phyloP scores from a whole-genome alignment of 2,329 filamentous ascomycete genomes.

The Lecanicillium sp. region DNA sequence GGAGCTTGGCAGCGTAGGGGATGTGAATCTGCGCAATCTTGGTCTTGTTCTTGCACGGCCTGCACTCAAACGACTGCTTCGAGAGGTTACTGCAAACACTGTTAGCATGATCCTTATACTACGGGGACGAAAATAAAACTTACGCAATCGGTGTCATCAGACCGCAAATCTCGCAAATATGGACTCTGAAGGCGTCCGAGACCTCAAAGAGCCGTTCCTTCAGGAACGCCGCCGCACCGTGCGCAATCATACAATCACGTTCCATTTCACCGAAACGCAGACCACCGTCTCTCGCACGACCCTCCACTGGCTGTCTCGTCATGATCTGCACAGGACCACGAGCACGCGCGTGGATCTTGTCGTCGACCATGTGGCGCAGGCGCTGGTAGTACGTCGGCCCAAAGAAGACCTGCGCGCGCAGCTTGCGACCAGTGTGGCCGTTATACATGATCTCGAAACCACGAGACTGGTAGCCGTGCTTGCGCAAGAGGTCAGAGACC shows the following conservation, averaged over 20 bases:
- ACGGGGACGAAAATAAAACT: constrained; percentile 41
- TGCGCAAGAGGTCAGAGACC: constrained; percentile 76
- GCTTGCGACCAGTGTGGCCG: constrained; percentile 90
- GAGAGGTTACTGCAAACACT: constrained; percentile 66
- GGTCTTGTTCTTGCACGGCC: constrained; percentile 98
- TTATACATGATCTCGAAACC: constrained; percentile 99
- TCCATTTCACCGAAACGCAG: constrained; percentile 99
- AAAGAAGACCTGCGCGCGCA: constrained; percentile 91
- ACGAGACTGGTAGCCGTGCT: constrained; percentile 91
- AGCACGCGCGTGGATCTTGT: constrained; percentile 99
- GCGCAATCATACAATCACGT: constrained; percentile 99
- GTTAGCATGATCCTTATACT: too few species aligned
- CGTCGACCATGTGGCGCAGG: constrained; percentile 98
- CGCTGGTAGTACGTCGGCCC: constrained; percentile 99
- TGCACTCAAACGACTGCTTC: constrained; percentile 93
- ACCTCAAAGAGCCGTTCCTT: constrained; percentile 98
- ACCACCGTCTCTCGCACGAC: constrained; percentile 95
- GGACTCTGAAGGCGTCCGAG: constrained; percentile 94
- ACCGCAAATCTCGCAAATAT: constrained; percentile 97
- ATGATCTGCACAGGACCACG: constrained; percentile 95
- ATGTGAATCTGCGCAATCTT: constrained; percentile 97
- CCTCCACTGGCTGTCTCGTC: constrained; percentile 94
- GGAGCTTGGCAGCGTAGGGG: constrained; percentile 92
- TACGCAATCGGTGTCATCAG: constrained; percentile 99
- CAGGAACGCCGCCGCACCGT: constrained; percentile 91